A percentile compares a stretch with the other conserved stretches of the same genome.
Evolutionary conservation across 257 asterid genomes (phyloP).

Genomic region (Gardenia jasminoides): DNA sequence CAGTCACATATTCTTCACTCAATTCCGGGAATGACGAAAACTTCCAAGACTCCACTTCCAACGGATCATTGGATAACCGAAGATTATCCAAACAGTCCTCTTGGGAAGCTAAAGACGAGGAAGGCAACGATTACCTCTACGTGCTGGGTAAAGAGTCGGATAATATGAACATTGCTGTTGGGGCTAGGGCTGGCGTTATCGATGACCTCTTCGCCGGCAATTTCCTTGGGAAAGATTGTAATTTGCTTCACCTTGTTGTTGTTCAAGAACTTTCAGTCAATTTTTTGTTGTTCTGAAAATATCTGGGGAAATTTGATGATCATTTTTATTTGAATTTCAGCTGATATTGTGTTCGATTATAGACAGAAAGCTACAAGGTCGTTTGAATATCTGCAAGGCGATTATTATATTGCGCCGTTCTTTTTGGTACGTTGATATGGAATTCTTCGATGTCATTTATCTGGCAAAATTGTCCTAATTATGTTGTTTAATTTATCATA

Average conservation of each 20-base stretch:
- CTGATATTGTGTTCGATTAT: conserved; percentile 96
- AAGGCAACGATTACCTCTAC: conserved; percentile 87
- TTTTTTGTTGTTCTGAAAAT: not conserved
- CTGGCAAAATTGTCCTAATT: no score
- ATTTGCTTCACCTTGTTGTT: not conserved
- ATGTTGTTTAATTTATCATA: not conserved
- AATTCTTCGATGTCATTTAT: no score
- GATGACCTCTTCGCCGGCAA: conserved; percentile 89
- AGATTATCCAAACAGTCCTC: conserved; percentile 79
- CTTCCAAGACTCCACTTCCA: conserved; percentile 25
- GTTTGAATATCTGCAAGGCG: conserved; percentile 87
- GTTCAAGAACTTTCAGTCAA: not conserved
- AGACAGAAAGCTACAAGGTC: conserved; percentile 92
- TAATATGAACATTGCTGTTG: conserved; percentile 89
- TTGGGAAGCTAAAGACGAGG: conserved; percentile 82
- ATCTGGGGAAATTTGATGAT: conserved; percentile 13
- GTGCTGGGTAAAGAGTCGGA: conserved; percentile 93
- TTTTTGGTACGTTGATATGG: conserved; percentile 55
- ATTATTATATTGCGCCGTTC: conserved; percentile 81
- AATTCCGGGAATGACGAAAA: conserved; percentile 28
- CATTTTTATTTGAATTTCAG: conserved; percentile 30
- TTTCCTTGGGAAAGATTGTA: conserved; percentile 96
- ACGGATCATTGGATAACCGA: conserved; percentile 26
- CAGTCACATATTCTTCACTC: conserved; percentile 16
- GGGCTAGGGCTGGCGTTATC: conserved; percentile 89